Base-by-base conservation (phyloP, 306 rosid species). In the Vachellia collinsii region DNA sequence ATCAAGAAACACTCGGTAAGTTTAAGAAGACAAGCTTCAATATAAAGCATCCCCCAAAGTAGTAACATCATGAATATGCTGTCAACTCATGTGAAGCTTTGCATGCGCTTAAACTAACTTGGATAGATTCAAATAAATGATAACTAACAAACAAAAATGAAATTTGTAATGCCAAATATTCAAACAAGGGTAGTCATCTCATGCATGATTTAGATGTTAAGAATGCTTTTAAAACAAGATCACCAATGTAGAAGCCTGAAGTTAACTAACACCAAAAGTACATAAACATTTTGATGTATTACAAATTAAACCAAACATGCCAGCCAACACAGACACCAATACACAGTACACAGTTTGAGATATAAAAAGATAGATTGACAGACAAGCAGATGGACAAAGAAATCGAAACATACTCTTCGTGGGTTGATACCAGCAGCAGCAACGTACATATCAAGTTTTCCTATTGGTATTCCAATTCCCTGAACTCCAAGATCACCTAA, bases 401-500 rank as follows among this genome's bases (percentile, higher is more conserved):
- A 79, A 81, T 79, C 70, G 78, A 62, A 78, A 59, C 94, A 81
- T 93, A 96, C 99, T 64, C 88, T 91, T 80, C 87, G 99, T 77
- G 99, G 99, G 83, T 92, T 96, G 70, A 96, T 89, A 46, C 99
- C 99, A 77, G 99, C 99, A 51, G 99, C 99, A 77, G 99, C 98
- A 80, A 96, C 99, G 79, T 96, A 96, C 84, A 96, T 89, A 85
- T 96, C 99, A 82, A 96, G 98, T 84, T 96, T 96, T 72, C 99
- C 99, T 50, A 93, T 92, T 54, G 99, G 98, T 70, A 96, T 96
- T 88, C 94, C 99, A 72, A 96, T 96, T 77, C 99, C 99, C 86
- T 96, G 99, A 87, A 96, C 98, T 73, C 99, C 99, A 81, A 96
- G 99, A 78, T 96, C 99, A 77, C 99, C 99, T 74, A 96, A 89